Evolutionary conservation across 768 basidiomycete species (phyloP), one percentile per base, ranked within the genome.

Genomic region (Lyophyllum atratum): DNA sequence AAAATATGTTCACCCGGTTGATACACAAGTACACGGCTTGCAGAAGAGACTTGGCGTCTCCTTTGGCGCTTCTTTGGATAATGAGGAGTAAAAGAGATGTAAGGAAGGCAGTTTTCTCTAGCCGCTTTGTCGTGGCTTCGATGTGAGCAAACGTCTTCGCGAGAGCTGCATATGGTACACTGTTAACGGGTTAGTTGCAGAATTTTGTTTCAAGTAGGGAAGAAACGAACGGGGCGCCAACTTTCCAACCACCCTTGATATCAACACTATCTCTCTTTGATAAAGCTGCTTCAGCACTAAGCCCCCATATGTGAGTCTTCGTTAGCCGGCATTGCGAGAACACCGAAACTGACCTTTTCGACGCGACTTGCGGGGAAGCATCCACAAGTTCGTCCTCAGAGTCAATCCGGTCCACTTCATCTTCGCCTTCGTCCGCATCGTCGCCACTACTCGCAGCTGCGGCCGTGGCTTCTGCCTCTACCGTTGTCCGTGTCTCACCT

Each of bases 1-100:
- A 44, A 48, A 26, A 60, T 53, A 37, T 46, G 45, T 86, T 52
- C 69, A 98, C 95, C 58, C 95, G 80, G 68, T 99, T 99, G 68
- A 98, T 98, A 69, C 97, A 98, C 1, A 99, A 80, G 67, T 99
- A 99, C 2, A 99, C 89, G 1, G 87, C 85, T 66, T 95, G 92
- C 5, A 98, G 81, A 29, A 99, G 80, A 7, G 90, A 86, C 22
- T 85, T 80, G 4, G 79, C 78, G 58, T 94, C 91, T 34, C 82
- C 87, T 52, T 86, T 79, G 15, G 86, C 87, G 59, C 94, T 91
- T 47, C 93, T 79, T 68, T 89, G 88, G 53, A 98, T 95, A 28
- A 98, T 93, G 11, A 96, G 85, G 5, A 95, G 74, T 42, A 99
- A 77, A 70, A 98, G 95, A 0, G 89, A 80, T 0, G 95, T 98